Evolutionary conservation across 73 alveolate species (phyloP).

Genomic region (Blepharisma japonicum): DNA sequence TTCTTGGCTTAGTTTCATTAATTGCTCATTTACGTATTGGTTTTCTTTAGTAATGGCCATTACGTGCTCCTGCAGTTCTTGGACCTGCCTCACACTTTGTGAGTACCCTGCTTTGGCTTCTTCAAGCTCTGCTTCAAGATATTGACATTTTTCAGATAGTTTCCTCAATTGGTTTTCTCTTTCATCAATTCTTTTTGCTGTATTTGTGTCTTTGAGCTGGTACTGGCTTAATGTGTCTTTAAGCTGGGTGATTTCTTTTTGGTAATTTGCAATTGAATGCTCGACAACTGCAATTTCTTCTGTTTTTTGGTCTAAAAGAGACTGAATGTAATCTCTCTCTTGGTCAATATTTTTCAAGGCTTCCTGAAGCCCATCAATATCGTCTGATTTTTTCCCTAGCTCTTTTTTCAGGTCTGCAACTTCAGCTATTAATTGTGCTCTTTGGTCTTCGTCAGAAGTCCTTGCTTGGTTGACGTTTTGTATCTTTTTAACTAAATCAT

Average conservation of each 20-base stretch:
- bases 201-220: conserved; percentile 43
- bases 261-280: conserved; percentile 20
- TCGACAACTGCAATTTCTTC: conserved; percentile 32
- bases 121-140: conserved; percentile 32
- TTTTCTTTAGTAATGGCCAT: conserved; percentile 30
- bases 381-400: conserved; percentile 32
- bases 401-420: conserved; percentile 21
- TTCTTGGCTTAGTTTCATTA: conserved; percentile 34
- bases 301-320: conserved; percentile 53
- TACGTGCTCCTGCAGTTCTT: conserved; percentile 16
- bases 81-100: not conserved
- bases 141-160: conserved; percentile 30
- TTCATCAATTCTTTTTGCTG: conserved; percentile 39
- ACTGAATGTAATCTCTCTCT: conserved; percentile 44
- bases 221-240: conserved; percentile 35
- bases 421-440: conserved; percentile 37
- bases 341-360: conserved; percentile 41
- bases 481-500: conserved; percentile 41
- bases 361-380: conserved; percentile 31
- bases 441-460: conserved; percentile 43
- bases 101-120: conserved; percentile 15
- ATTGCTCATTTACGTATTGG: conserved; percentile 38
- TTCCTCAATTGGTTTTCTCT: conserved; percentile 51
- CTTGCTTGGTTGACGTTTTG: conserved; percentile 28
- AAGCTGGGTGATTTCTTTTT: conserved; percentile 33